phyloP scores from a whole-genome alignment of 345 rosid species.

The Rhodamnia rubescens region DNA sequence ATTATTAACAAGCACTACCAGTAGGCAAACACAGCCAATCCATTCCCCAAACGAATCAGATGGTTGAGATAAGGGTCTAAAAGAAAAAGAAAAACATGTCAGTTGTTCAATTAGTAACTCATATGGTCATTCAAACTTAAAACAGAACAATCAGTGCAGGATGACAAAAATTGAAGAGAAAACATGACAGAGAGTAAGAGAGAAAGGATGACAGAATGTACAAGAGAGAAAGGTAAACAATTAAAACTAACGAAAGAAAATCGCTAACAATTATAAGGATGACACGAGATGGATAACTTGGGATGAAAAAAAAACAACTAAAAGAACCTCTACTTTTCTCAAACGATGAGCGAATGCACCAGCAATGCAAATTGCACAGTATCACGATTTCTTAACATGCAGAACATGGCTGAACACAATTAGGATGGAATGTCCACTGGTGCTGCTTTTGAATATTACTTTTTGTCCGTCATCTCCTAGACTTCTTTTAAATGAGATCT shows the following conservation, averaged over 20 bases:
- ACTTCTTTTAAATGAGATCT: neutral
- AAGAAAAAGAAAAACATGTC: neutral
- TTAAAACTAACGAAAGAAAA: neutral
- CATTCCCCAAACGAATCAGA: constrained; percentile 49
- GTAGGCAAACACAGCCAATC: constrained; percentile 60
- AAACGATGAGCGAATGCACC: neutral
- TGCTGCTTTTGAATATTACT: neutral
- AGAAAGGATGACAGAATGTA: neutral
- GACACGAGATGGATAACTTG: neutral
- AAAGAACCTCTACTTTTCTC: neutral
- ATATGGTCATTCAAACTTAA: neutral
- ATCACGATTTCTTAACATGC: neutral
- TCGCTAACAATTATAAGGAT: neutral
- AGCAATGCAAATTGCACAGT: neutral
- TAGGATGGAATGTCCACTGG: neutral
- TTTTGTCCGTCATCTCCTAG: neutral
- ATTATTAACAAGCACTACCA: constrained; percentile 54
- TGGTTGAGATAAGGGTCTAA: constrained; percentile 1
- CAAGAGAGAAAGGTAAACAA: neutral
- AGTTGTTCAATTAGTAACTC: neutral
- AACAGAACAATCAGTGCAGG: neutral
- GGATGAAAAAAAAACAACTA: neutral
- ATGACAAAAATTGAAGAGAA: neutral
- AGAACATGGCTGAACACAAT: neutral
- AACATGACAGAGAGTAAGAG: neutral